Base-by-base conservation (phyloP, 2,329 filamentous ascomycete species). In the Pyricularia grisea region DNA sequence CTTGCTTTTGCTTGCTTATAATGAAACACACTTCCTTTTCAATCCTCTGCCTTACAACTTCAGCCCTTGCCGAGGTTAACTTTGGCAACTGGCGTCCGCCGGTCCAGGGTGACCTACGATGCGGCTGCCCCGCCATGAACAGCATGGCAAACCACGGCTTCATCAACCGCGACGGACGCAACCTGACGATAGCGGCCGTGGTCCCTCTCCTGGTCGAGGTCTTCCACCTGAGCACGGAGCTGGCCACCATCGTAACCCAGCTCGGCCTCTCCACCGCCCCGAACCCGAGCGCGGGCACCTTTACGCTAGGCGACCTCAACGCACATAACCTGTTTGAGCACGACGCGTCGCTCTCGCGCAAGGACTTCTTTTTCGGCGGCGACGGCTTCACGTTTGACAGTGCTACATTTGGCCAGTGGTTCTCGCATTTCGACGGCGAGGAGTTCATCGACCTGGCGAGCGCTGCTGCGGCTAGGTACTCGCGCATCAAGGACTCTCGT, bases 231-330 rank as follows among this genome's bases (percentile, higher is more conserved):
- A 28, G 25, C 17, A 23, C n/a, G 25, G 58, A 61, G 20, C 58
- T 61, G 76, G 93, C 94, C 23, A 94, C 92, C 10, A 89, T 97
- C 23, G 88, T 96, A 42, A 80, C 84, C 67, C 86, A 89, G 73
- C 83, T 97, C 42, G 85, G 86, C 69, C 76, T 81, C 31, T 23
- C 55, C 55, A 23, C 20, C 3, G 4, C 42, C 14, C 14, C 14
- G 14, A 17, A 55, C 42, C 42, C 42, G 12, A 11, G 14, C 14
- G 30, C 30, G 6, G 30, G 30, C 30, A 88, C 87, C 6, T 77
- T 85, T 6, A 77, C 94, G 1, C 83, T 89, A 1, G 91, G 90
- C 7, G 97, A 97, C 79, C 94, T 93, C 2, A 97, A 97, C 77
- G 88, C 98, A 83, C 95, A 98, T 79, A 64, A 64, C 25, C n/a